These are phyloP conservation scores for Solanum dulcamara DNA, from an alignment of 257 asterid species.

Conservation along the genomic window DNA sequence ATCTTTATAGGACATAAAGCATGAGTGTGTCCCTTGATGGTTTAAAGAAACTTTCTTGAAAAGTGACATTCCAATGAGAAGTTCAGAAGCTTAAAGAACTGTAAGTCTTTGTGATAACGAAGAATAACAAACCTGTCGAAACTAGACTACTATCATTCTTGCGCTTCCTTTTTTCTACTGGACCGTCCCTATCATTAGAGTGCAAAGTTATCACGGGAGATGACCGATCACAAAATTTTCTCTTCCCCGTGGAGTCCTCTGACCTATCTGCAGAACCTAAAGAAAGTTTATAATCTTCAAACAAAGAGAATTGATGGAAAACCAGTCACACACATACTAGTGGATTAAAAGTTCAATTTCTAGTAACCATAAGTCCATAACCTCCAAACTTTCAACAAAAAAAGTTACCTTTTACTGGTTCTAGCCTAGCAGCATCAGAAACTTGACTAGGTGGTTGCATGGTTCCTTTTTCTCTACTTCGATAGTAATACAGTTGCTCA, in stretches of 20 bases:
- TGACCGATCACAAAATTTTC: slow-evolving; percentile 16
- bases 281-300: background rate
- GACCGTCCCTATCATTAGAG: background rate
- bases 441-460: slow-evolving; percentile 14
- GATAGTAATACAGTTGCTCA: slow-evolving; percentile 45
- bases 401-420: background rate
- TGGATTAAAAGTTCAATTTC: background rate
- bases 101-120: background rate
- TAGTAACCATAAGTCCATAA: background rate
- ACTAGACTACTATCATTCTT: background rate
- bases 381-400: background rate
- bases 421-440: slow-evolving; percentile 8
- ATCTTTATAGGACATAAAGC: background rate
- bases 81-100: background rate
- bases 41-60: background rate
- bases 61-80: background rate
- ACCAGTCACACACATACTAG: background rate
- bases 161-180: slow-evolving; percentile 3
- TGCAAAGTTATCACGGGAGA: background rate
- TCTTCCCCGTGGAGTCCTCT: slow-evolving; percentile 21
- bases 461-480: slow-evolving; percentile 22
- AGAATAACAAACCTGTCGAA: slow-evolving; percentile 16
- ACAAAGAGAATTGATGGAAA: background rate
- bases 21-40: background rate
- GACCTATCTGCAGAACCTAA: background rate